phyloP scores from a whole-genome alignment of 164 flowering plant genomes.

The Platanus orientalis region DNA sequence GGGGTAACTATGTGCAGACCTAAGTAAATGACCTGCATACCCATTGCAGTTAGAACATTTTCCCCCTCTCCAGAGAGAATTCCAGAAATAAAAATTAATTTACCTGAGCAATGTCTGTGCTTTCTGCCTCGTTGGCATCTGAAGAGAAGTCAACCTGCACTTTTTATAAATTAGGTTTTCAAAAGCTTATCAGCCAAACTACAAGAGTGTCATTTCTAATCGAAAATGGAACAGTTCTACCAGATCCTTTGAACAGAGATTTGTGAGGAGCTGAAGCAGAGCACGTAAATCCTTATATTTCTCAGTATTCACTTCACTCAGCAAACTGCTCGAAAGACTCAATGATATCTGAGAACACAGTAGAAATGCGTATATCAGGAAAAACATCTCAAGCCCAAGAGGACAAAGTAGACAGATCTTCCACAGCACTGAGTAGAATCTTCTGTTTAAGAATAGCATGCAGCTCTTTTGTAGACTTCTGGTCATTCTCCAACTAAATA shows the following conservation, averaged over 20 bases:
- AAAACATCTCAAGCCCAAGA: not conserved
- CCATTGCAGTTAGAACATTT: constrained; percentile 1
- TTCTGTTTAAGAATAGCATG: too few species aligned
- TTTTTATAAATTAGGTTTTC: constrained; percentile 2
- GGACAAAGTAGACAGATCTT: not conserved
- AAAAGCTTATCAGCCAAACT: not conserved
- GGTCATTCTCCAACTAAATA: too few species aligned
- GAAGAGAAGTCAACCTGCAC: constrained; percentile 86
- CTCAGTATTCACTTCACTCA: constrained; percentile 69
- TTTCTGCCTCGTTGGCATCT: constrained; percentile 44
- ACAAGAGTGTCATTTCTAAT: not conserved
- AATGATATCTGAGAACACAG: constrained; percentile 70
- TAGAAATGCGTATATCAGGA: not conserved
- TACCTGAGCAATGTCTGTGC: constrained; percentile 75
- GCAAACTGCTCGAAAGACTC: constrained; percentile 69
- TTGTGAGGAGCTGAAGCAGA: constrained; percentile 80
- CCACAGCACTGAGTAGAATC: not conserved
- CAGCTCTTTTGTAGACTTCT: too few species aligned
- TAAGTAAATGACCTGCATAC: constrained; percentile 72
- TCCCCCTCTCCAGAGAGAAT: constrained; percentile 3
- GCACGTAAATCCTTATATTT: constrained; percentile 91
- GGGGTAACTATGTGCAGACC: constrained; percentile 96
- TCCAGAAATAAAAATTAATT: not conserved
- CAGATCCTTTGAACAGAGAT: constrained; percentile 87
- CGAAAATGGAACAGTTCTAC: constrained; percentile 28